Evolutionary conservation across 2,329 filamentous ascomycete species (phyloP), one percentile per base, ranked within the genome.

Genomic region (Penicillium palitans): DNA sequence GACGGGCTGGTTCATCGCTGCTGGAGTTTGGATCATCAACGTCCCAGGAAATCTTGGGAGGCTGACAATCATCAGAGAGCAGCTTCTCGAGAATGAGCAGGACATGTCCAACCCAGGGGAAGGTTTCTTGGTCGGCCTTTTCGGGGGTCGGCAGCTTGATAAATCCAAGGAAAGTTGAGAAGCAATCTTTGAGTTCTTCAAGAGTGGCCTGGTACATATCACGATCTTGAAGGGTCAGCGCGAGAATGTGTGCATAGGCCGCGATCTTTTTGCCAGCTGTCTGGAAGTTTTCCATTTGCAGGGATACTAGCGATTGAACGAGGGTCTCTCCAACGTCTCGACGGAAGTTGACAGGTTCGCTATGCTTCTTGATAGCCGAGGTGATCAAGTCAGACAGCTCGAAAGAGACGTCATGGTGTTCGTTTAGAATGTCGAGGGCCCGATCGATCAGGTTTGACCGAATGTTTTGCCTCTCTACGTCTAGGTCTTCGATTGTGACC

Each of bases 61-160:
- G 92, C 63, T 93, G 87, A 67, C 91, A 88, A 73, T 98, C 95
- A 67, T 96, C 90, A 15, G 90, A 89, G n/a, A 99, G 80, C 33
- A 98, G 81, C 53, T 90, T 90, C 79, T 99, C 95, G 49, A 98
- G 83, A 50, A 99, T 90, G 17, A 98, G 82, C 35, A 99, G 81
- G 33, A 98, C 87, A 69, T 95, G 93, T 13, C 91, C 90, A 63
- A 98, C 89, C 92, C 93, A 99, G 1, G 91, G 90, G 5, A 92
- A 90, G n/a, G 91, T 80, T 58, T 95, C 90, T 49, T 96, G 90
- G 0, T 83, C 79, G 4, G 89, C 81, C 56, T 88, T 84, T 27
- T 87, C 84, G 0, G 85, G 79, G 6, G 68, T 59, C 3, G 75
- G 71, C 7, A 92, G 79, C 67, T 89, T 88, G 66, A 99, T 84